phyloP scores from a whole-genome alignment of 1,139 yeast genomes.

The Meyerozyma sp. region DNA sequence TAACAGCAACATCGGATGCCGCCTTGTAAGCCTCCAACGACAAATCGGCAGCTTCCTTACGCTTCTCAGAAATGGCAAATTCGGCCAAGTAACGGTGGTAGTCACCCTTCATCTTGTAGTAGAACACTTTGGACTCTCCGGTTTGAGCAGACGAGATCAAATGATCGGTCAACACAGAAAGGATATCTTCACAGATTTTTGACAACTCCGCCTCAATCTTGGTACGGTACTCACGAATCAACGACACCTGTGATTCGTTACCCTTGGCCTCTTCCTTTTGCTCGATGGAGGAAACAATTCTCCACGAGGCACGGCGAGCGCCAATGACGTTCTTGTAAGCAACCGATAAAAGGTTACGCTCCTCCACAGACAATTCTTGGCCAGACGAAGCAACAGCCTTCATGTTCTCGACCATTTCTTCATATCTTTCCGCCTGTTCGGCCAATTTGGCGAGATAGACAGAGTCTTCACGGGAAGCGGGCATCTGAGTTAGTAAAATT shows the following conservation, averaged over 20 bases:
- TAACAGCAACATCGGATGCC: conserved; percentile 95
- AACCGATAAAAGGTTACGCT: conserved; percentile 92
- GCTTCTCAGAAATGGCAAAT: conserved; percentile 85
- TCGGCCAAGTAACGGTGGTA: conserved; percentile 99
- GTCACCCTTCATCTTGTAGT: conserved; percentile 99
- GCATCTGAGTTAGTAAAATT: conserved; percentile 38
- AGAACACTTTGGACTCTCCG: conserved; percentile 96
- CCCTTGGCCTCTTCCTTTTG: conserved; percentile 98
- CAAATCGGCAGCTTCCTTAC: conserved; percentile 87
- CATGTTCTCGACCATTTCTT: conserved; percentile 99
- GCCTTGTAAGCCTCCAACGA: conserved; percentile 93
- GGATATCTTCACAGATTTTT: conserved; percentile 90
- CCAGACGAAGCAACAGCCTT: conserved; percentile 95
- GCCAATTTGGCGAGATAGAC: conserved; percentile 98
- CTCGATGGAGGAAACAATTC: conserved; percentile 95
- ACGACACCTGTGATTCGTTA: conserved; percentile 78
- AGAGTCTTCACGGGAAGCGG: conserved; percentile 94
- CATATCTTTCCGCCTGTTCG: conserved; percentile 99
- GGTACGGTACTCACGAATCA: conserved; percentile 91
- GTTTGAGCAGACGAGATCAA: conserved; percentile 92
- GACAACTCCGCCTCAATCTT: conserved; percentile 92
- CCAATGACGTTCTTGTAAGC: conserved; percentile 99
- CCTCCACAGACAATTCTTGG: conserved; percentile 93
- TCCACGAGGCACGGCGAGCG: conserved; percentile 99
- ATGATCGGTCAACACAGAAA: conserved; percentile 80